Conservation (phyloP, 495 filamentous ascomycete genomes). For the Penicillium atrosanguineum region DNA sequence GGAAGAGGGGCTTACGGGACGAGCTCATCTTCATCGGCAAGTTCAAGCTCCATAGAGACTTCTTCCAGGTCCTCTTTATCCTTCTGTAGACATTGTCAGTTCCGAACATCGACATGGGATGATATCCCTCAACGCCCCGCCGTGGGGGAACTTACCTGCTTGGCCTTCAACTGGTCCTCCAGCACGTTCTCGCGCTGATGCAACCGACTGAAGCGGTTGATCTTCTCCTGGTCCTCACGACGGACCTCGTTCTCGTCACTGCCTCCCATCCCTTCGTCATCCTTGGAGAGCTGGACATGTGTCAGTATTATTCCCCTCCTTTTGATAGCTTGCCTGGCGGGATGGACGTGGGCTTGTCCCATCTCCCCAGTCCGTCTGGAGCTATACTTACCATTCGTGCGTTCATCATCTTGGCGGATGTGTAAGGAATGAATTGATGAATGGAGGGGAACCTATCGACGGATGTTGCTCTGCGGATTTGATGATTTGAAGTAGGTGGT, state of each 20-base stretch:
- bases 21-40: constrained; percentile 91
- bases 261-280: constrained; percentile 71
- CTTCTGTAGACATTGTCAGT: constrained; percentile 58
- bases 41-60: constrained; percentile 83
- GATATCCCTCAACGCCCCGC: background rate
- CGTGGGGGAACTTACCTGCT: constrained; percentile 62
- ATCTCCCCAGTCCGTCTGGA: background rate
- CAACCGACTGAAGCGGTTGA: constrained; percentile 94
- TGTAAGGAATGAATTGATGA: background rate
- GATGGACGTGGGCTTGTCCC: background rate
- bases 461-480: constrained; percentile 7
- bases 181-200: constrained; percentile 79
- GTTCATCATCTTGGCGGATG: constrained; percentile 37
- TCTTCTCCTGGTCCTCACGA: constrained; percentile 95
- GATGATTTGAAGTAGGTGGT: constrained; percentile 14
- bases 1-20: constrained; percentile 63
- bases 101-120: background rate
- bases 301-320: background rate
- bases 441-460: background rate
- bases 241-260: constrained; percentile 86
- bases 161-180: constrained; percentile 77
- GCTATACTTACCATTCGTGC: constrained; percentile 38
- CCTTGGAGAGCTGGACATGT: constrained; percentile 72
- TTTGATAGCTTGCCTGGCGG: background rate
- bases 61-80: constrained; percentile 98